These are phyloP conservation scores for Epichloe coenophiala DNA, from an alignment of 2,329 filamentous ascomycete species.

Conservation along the genomic window DNA sequence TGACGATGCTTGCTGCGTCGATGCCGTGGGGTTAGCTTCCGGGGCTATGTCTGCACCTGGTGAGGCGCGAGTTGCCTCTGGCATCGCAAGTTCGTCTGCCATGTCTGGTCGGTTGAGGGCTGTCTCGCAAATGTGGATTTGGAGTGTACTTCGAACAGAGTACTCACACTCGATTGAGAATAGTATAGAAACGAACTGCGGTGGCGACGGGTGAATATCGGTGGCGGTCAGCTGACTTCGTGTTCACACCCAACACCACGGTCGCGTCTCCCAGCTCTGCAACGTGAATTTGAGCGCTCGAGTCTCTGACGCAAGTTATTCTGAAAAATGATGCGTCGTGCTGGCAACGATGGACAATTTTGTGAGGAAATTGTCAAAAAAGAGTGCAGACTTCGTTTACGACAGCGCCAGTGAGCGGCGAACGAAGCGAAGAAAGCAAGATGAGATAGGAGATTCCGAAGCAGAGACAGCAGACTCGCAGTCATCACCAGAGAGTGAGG, in stretches of 20 bases:
- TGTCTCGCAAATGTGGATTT: background rate
- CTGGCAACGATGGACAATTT: conserved; percentile 24
- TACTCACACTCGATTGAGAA: too few species aligned
- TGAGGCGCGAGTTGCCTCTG: conserved; percentile 11
- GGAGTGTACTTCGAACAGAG: background rate
- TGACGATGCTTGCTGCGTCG: conserved; percentile 1
- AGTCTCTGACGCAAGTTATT: background rate
- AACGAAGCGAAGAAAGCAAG: conserved; percentile 19
- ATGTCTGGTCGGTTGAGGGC: conserved; percentile 10
- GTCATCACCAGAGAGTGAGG: conserved; percentile 8
- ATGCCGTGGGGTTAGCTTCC: conserved; percentile 8
- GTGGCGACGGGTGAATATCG: conserved; percentile 4
- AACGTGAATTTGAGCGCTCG: background rate
- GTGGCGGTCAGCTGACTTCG: conserved; percentile 25
- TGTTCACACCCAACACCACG: conserved; percentile 10
- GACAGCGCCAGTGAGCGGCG: conserved; percentile 11
- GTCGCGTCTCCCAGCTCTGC: conserved; percentile 3
- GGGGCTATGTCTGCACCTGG: conserved; percentile 10
- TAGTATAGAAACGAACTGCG: background rate
- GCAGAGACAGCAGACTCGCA: conserved; percentile 12
- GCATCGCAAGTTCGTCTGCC: conserved; percentile 15
- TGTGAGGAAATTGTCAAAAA: conserved; percentile 17
- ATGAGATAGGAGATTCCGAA: conserved; percentile 11
- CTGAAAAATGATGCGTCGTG: conserved; percentile 4
- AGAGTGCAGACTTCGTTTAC: conserved; percentile 5